Conservation (phyloP, 2,329 filamentous ascomycete species). For the Colletotrichum destructivum region DNA sequence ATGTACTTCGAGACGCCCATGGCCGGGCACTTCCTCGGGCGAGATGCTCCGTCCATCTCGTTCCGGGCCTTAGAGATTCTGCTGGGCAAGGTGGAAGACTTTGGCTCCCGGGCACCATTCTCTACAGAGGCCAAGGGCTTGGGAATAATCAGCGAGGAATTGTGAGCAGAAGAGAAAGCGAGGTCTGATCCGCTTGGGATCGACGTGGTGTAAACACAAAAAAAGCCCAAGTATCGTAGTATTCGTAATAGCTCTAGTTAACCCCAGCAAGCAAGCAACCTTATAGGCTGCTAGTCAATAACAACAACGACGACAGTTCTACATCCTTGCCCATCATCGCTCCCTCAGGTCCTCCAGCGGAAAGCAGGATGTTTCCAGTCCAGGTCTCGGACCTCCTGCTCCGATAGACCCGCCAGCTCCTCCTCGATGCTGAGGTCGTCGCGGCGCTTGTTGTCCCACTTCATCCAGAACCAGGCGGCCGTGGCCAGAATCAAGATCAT, state of each 20-base stretch:
- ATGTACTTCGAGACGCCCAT: conserved; percentile 77
- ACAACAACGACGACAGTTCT: background rate
- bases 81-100: conserved; percentile 75
- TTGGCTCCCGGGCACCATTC: conserved; percentile 2
- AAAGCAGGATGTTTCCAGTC: conserved; percentile 80
- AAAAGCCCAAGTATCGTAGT: too few species aligned
- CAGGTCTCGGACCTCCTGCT: conserved; percentile 69
- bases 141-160: background rate
- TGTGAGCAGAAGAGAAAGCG: background rate
- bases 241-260: too few species aligned
- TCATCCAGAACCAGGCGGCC: conserved; percentile 71
- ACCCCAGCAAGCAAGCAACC: too few species aligned
- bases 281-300: too few species aligned
- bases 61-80: conserved; percentile 83
- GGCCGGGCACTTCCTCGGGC: conserved; percentile 77
- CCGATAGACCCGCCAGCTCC: conserved; percentile 69
- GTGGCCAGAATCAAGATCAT: conserved; percentile 66
- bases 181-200: too few species aligned
- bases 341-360: conserved; percentile 63
- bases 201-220: too few species aligned
- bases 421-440: conserved; percentile 68
- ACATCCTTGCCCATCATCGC: background rate
- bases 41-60: conserved; percentile 77
- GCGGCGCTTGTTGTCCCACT: conserved; percentile 71
- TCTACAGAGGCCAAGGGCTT: background rate